A percentile compares a stretch with the other conserved stretches of the same genome.
These are phyloP conservation scores for Ramularia collo-cygni DNA, from an alignment of 2,329 filamentous ascomycete genomes.

Conservation along the genomic window DNA sequence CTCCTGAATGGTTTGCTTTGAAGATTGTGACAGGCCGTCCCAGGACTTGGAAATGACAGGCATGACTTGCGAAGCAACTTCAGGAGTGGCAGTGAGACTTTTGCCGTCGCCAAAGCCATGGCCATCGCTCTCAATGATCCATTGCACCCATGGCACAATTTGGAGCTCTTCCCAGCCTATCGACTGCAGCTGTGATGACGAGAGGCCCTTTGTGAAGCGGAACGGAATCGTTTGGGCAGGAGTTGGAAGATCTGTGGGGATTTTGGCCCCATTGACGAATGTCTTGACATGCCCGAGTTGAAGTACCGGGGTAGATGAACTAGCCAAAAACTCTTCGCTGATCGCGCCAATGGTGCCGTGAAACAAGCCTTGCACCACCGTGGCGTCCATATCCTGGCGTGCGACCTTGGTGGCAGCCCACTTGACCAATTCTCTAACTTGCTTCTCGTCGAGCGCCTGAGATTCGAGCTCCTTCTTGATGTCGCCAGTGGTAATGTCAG, in stretches of 20 bases:
- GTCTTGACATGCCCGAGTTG: conserved; percentile 67
- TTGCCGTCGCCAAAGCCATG: conserved; percentile 55
- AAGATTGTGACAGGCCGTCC: conserved; percentile 65
- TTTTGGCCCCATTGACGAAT: conserved; percentile 69
- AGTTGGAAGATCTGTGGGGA: conserved; percentile 73
- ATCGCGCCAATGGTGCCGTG: conserved; percentile 70
- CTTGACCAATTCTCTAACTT: conserved; percentile 73
- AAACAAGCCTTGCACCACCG: conserved; percentile 63
- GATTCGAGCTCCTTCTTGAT: conserved; percentile 76
- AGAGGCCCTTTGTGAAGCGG: conserved; percentile 67
- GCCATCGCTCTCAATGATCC: conserved; percentile 63
- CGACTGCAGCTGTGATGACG: conserved; percentile 61
- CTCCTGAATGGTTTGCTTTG: conserved; percentile 58
- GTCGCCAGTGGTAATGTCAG: conserved; percentile 77
- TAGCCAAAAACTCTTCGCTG: conserved; percentile 43
- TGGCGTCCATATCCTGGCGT: conserved; percentile 63
- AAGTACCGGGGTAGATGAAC: conserved; percentile 62
- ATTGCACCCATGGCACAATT: conserved; percentile 77
- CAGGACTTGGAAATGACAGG: conserved; percentile 80
- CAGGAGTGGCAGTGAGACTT: conserved; percentile 62
- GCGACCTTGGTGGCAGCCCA: conserved; percentile 73
- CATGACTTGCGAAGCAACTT: conserved; percentile 71
- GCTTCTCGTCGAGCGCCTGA: conserved; percentile 70
- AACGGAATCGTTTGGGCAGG: conserved; percentile 79
- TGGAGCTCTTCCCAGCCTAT: conserved; percentile 83